Percentiles rank a stretch among this genome's conserved stretches.
Evolutionary conservation across 805 yeast species (phyloP).

Genomic region (Hanseniaspora jakobsenii): DNA sequence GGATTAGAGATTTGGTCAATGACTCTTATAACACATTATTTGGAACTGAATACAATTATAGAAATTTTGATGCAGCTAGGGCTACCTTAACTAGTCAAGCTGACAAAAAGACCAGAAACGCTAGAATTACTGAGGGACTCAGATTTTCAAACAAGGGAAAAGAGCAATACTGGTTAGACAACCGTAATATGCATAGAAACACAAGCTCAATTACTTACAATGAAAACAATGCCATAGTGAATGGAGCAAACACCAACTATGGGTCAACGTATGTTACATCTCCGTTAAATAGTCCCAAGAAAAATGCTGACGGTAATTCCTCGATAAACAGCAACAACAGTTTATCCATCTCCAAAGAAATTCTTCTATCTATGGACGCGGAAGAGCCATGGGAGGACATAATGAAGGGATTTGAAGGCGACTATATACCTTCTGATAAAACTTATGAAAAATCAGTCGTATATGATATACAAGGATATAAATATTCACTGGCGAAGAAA

Average conservation of each 20-base stretch:
- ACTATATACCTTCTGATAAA: constrained; percentile 25
- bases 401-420: constrained; percentile 17
- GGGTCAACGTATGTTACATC: constrained; percentile 2
- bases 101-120: constrained; percentile 47
- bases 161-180: constrained; percentile 65
- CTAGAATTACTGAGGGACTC: constrained; percentile 69
- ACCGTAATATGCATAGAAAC: background rate
- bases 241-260: background rate
- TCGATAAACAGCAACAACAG: background rate
- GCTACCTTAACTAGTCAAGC: constrained; percentile 53
- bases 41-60: constrained; percentile 68
- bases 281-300: background rate
- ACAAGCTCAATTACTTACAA: too few relatives aligned
- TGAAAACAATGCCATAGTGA: background rate
- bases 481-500: constrained; percentile 19
- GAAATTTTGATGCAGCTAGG: constrained; percentile 71
- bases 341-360: background rate
- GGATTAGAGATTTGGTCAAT: constrained; percentile 60
- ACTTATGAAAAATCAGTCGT: constrained; percentile 25
- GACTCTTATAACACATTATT: constrained; percentile 62
- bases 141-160: constrained; percentile 70
- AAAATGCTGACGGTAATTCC: background rate
- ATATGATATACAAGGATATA: constrained; percentile 25
- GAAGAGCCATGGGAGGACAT: constrained; percentile 23
- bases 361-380: background rate